These are phyloP conservation scores for Adiantum capillusveneris DNA, from an alignment of 75 land plant genomes.

Conservation along the genomic window DNA sequence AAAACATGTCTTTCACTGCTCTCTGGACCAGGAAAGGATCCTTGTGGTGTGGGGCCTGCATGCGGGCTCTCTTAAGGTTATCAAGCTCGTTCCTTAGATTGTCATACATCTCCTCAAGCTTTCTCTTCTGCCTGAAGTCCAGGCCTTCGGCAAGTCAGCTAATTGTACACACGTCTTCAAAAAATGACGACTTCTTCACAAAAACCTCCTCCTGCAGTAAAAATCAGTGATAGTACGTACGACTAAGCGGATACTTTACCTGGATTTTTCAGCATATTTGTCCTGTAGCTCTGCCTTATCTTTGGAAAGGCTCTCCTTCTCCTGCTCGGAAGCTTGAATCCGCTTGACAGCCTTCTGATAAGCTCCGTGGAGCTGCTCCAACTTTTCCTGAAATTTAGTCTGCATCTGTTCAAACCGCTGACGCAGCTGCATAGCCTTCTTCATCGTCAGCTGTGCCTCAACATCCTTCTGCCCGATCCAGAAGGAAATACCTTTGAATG, in stretches of 20 bases:
- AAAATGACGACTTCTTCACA: no score
- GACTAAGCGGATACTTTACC: conserved; percentile 22
- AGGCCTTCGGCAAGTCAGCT: not conserved
- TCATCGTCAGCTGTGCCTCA: conserved; percentile 84
- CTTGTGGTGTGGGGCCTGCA: conserved; percentile 39
- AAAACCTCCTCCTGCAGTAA: no score
- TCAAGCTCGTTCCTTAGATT: conserved; percentile 74
- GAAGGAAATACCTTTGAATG: conserved; percentile 85
- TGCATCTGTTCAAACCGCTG: conserved; percentile 89
- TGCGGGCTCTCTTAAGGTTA: conserved; percentile 58
- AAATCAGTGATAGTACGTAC: not conserved
- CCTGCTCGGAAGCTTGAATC: conserved; percentile 80
- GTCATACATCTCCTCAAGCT: conserved; percentile 99
- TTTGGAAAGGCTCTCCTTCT: conserved; percentile 62
- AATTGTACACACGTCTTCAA: not conserved
- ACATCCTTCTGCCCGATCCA: conserved; percentile 91
- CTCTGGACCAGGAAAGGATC: conserved; percentile 29
- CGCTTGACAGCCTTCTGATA: conserved; percentile 87
- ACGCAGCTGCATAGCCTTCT: conserved; percentile 62
- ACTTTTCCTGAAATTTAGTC: conserved; percentile 66
- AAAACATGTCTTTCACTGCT: conserved; percentile 46
- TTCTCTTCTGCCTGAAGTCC: conserved; percentile 80
- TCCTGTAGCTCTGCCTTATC: conserved; percentile 94
- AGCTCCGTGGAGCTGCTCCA: conserved; percentile 71
- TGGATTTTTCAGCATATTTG: conserved; percentile 89